Percentiles rank a stretch among this genome's conserved stretches.
phyloP scores from a whole-genome alignment of 176 grass and related monocot genomes.

The Panicum miliaceum region DNA sequence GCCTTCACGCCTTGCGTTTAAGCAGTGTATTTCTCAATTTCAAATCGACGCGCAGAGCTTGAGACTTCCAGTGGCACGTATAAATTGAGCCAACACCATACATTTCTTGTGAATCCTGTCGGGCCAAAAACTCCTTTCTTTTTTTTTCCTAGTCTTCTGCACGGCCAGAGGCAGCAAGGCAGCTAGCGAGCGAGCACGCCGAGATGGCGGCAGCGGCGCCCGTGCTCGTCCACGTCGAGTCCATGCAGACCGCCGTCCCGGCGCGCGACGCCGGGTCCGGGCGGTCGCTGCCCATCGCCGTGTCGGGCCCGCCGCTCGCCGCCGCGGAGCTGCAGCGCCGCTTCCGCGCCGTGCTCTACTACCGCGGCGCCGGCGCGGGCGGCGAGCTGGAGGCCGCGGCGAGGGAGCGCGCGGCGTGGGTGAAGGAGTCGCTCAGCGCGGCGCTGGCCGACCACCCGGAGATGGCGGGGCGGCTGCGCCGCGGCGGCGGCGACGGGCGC shows the following conservation, averaged over 20 bases:
- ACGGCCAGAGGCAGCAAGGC: neutral
- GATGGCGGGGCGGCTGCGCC: constrained; percentile 74
- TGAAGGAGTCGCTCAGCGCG: constrained; percentile 70
- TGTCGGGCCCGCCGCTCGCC: constrained; percentile 33
- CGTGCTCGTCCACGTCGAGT: constrained; percentile 63
- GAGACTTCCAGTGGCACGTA: neutral
- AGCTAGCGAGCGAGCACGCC: neutral
- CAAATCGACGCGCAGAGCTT: neutral
- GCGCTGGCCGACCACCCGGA: constrained; percentile 64
- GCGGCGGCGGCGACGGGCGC: constrained; percentile 16
- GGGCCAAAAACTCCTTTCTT: neutral
- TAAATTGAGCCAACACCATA: constrained; percentile 11
- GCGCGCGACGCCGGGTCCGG: constrained; percentile 5
- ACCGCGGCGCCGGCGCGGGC: constrained; percentile 37
- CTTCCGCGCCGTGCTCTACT: constrained; percentile 70
- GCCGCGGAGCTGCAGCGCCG: constrained; percentile 52
- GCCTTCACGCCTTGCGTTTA: neutral
- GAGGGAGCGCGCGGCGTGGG: constrained; percentile 59
- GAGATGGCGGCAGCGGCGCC: constrained; percentile 13
- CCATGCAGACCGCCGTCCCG: constrained; percentile 67
- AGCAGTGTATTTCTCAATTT: too few species aligned
- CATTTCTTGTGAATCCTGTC: neutral
- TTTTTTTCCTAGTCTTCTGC: neutral
- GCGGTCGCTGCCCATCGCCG: constrained; percentile 46
- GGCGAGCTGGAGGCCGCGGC: constrained; percentile 39